Base-by-base conservation (phyloP, 2,329 filamentous ascomycete genomes). In the Penicillium sp. region DNA sequence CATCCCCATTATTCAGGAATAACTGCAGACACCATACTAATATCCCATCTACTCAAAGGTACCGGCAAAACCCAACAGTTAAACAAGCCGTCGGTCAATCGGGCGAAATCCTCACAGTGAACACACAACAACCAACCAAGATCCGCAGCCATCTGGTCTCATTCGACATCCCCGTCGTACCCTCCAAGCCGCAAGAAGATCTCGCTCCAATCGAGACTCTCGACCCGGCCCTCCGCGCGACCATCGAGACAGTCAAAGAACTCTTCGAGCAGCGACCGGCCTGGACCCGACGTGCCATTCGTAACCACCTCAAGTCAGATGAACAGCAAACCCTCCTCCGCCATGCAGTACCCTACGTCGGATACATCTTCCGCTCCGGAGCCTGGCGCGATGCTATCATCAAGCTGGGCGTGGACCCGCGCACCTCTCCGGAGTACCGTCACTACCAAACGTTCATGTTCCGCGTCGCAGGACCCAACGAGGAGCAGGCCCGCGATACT, bases 321-420 rank as follows among this genome's bases (percentile, higher is more conserved):
- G 73, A 78, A 42, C 76, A 77, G 50, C 75, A 78, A 24, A 75
- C 77, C 46, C 70, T 75, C 15, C 73, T 95, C 52, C 87, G 89
- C 61, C 81, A 86, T 64, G 88, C 88, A 41, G 81, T 91, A 45
- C 87, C 89, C 55, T 92, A 93, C 61, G 83, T 89, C 4, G 90
- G 88, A 7, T 98, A 95, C 72, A 89, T 91, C 70, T 96, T 97
- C 77, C 86, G 87, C 51, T 89, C 87, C 20, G 93, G 93, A 0
- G 91, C 93, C 0, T 98, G 89, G 87, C 82, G 89, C 55, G 91
- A 97, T 67, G 85, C 88, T 3, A 83, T 96, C 46, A 82, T 96
- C 55, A 83, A 81, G 41, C 93, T 91, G 67, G 92, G 92, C 8
- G 71, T 95, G 18, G 93, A 98, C 65, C 93, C 93, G 3, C 82